These are phyloP conservation scores for Jaapia argillacea DNA, from an alignment of 768 basidiomycete species.

Conservation along the genomic window DNA sequence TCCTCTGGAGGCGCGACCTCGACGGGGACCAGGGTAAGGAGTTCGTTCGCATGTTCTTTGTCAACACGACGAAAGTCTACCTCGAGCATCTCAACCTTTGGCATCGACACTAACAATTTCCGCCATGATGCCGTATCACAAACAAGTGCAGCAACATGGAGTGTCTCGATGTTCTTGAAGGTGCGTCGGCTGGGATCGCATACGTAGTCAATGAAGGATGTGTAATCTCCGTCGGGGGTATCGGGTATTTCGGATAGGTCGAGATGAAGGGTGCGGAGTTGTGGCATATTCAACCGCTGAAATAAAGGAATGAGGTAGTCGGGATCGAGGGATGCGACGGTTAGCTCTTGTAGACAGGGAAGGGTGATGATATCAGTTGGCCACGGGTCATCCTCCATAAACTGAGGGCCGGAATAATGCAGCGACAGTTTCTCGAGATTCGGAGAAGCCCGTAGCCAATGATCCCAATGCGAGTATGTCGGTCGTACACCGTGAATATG, in stretches of 20 bases:
- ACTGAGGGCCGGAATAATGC: conserved; percentile 47
- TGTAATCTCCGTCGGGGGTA: too few relatives aligned
- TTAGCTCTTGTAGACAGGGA: conserved; percentile 30
- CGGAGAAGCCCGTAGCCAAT: conserved; percentile 41
- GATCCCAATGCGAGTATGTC: conserved; percentile 41
- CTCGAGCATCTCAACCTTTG: conserved; percentile 2
- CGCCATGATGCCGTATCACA: conserved; percentile 15
- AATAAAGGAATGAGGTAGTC: conserved; percentile 40
- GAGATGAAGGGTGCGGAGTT: conserved; percentile 32
- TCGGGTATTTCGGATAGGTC: conserved; percentile 33
- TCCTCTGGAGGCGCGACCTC: background rate
- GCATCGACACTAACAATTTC: conserved; percentile 9
- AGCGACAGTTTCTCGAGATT: conserved; percentile 35
- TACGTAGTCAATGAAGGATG: conserved; percentile 25
- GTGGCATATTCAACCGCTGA: conserved; percentile 35
- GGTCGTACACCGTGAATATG: conserved; percentile 51
- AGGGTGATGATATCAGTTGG: conserved; percentile 17
- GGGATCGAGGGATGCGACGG: conserved; percentile 45
- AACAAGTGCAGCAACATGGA: conserved; percentile 15
- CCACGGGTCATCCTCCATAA: conserved; percentile 21
- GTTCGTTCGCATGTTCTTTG: conserved; percentile 1
- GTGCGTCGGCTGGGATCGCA: conserved; percentile 5
- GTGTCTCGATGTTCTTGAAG: conserved; percentile 15
- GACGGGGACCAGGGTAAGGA: background rate
- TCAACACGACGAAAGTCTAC: conserved; percentile 6